These are phyloP conservation scores for Mortierella antarctica DNA, from an alignment of 192 early-diverging fungal genomes.

Conservation along the genomic window DNA sequence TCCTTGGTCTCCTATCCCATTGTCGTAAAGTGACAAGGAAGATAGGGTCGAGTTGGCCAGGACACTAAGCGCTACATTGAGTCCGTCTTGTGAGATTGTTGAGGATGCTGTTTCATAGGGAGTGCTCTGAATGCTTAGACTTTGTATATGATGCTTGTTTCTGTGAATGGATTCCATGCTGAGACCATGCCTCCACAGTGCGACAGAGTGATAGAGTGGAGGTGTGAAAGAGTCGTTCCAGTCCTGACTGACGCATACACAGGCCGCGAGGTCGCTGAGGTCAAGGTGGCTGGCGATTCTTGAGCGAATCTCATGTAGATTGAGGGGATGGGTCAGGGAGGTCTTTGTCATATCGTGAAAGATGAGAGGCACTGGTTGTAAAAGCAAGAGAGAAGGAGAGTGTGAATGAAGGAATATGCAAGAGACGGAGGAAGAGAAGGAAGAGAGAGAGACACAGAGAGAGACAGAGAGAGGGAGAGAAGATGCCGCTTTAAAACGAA, in stretches of 20 bases:
- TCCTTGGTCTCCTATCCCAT: too few species aligned
- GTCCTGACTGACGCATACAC: conserved; percentile 5
- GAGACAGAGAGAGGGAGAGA: too few species aligned
- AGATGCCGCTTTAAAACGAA: too few species aligned
- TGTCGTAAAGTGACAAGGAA: neutral
- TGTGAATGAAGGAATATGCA: neutral
- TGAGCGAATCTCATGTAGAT: conserved; percentile 21
- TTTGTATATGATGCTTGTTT: conserved; percentile 2
- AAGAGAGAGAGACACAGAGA: too few species aligned
- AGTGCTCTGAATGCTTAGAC: neutral
- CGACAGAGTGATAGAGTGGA: conserved; percentile 10
- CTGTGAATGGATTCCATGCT: neutral
- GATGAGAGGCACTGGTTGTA: neutral
- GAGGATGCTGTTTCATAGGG: neutral
- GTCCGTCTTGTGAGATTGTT: neutral
- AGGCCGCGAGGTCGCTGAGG: conserved; percentile 9
- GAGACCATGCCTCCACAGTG: neutral
- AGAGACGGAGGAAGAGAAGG: too few species aligned
- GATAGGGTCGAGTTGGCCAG: neutral
- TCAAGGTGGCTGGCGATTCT: conserved; percentile 10
- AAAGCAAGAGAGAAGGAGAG: neutral
- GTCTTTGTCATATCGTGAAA: neutral
- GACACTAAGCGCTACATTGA: neutral
- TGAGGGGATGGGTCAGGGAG: conserved; percentile 7
- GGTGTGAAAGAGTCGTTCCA: conserved; percentile 8